A percentile compares a stretch with the other conserved stretches of the same genome.
Conservation (phyloP, 495 filamentous ascomycete genomes). For the Aspergillus steynii region DNA sequence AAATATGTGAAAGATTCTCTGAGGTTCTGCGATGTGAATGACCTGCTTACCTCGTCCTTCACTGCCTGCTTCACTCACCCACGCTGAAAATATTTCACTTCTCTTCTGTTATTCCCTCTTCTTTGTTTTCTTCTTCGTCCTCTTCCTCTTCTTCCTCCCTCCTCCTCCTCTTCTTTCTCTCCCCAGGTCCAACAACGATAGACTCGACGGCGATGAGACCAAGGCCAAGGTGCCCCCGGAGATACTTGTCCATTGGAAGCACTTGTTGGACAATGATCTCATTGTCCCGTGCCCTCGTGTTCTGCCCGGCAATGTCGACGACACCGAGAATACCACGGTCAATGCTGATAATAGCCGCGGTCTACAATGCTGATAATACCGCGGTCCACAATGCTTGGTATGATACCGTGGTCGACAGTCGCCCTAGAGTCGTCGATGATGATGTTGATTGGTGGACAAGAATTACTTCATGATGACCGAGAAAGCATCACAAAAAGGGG, state of each 20-base stretch:
- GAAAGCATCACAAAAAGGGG: conserved; percentile 4
- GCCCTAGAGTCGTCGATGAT: background rate
- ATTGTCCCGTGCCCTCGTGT: background rate
- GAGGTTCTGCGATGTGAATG: background rate
- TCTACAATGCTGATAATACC: background rate
- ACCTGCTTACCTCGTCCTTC: conserved; percentile 1
- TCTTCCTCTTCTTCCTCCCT: background rate
- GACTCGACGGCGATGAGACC: conserved; percentile 1
- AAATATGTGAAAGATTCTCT: conserved; percentile 1
- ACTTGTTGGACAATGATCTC: conserved; percentile 2
- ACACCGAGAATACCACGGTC: background rate
- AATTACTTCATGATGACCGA: background rate
- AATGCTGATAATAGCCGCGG: background rate
- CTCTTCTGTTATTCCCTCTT: background rate
- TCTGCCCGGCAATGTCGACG: background rate
- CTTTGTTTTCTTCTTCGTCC: background rate
- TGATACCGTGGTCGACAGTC: too few relatives aligned
- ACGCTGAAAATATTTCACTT: background rate
- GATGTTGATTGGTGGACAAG: background rate
- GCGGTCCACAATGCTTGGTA: too few relatives aligned
- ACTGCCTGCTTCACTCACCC: conserved; percentile 1
- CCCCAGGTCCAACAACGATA: background rate
- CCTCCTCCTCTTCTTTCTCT: conserved; percentile 3
- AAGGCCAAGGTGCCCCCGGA: background rate
- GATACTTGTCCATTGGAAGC: conserved; percentile 6